Base-by-base conservation (phyloP, 1,139 yeast species). In the Maudiozyma humilis region DNA sequence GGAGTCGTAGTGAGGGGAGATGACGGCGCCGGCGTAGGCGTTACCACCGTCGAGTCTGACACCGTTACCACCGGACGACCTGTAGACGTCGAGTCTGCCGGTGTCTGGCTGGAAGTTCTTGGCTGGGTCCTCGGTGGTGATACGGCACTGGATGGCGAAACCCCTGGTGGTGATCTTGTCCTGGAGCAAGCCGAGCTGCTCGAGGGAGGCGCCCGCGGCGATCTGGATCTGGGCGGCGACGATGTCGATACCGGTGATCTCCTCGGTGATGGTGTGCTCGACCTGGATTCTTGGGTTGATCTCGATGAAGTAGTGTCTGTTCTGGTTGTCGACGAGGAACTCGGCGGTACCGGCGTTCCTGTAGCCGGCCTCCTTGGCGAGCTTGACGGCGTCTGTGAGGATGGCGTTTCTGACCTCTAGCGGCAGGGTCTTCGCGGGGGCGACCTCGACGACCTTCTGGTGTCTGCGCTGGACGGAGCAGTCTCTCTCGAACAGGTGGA, bases 41-140 rank as follows among this genome's bases (percentile, higher is more conserved):
- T 91, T 91, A 69, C 98, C 98, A 72, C 98, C 99, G 64, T 91
- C 99, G 56, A 91, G 75, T 70, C 99, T 82, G 41, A 91, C 96
- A 64, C 99, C 99, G 63, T 91, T 91, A 73, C 99, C 99, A 71
- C 99, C 99, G 33, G 98, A 87, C 32, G 97, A 88, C 66, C 98
- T 79, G 72, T 91, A 91, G 40, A 91, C 99, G 67, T 91, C 99
- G 56, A 91, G 84, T 68, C 91, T 88, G 64, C 99, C 99, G 3
- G 97, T 93, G 64, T 91, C 99, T 15, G 99, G 99, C 68, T 86
- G 96, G 79, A 91, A 91, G 64, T 82, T 86, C 71, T 88, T 89
- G 40, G 95, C 66, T 16, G 99, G 98, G 63, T 91, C 98, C 69
- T 91, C 99, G 43, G 98, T 93, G 45, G 98, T 91, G 70, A 91